Evolutionary conservation across 129 eudicot species (phyloP).

Genomic region (Chrysanthemum makinoi): DNA sequence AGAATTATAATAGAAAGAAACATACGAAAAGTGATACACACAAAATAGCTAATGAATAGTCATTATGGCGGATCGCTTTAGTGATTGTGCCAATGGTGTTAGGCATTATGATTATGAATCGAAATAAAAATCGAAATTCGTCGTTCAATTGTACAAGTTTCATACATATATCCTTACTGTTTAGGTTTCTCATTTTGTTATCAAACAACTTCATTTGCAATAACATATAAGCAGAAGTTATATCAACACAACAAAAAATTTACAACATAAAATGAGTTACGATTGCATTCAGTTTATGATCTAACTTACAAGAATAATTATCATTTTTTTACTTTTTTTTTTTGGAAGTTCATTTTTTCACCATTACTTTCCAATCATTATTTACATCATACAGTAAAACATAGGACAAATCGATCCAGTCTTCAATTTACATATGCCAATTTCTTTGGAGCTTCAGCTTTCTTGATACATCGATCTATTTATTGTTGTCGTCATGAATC

Average conservation of each 20-base stretch:
- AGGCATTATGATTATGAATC: no score
- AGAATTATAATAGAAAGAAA: no score
- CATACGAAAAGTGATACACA: no score
- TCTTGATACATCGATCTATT: constrained; percentile 18
- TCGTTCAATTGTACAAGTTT: constrained; percentile 24
- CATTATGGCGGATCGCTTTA: no score
- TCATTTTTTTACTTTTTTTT: neutral
- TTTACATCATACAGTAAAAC: constrained; percentile 29
- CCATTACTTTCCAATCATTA: constrained; percentile 28
- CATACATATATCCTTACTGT: constrained; percentile 46
- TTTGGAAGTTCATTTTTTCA: neutral
- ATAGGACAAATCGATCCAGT: constrained; percentile 5
- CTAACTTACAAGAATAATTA: constrained; percentile 11
- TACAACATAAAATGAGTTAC: constrained; percentile 2
- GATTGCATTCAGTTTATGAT: constrained; percentile 13
- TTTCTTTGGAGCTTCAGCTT: constrained; percentile 2
- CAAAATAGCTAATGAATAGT: no score
- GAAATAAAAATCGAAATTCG: no score
- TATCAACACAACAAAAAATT: neutral
- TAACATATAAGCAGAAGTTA: no score
- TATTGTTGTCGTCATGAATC: constrained; percentile 25
- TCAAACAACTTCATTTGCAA: neutral
- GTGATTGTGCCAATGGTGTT: no score
- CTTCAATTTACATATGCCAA: constrained; percentile 1
- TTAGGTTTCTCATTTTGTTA: constrained; percentile 26